A percentile compares a stretch with the other conserved stretches of the same genome.
Evolutionary conservation across 352 stramenopile genomes (phyloP).

Genomic region (Saprolegnia parasitica): DNA sequence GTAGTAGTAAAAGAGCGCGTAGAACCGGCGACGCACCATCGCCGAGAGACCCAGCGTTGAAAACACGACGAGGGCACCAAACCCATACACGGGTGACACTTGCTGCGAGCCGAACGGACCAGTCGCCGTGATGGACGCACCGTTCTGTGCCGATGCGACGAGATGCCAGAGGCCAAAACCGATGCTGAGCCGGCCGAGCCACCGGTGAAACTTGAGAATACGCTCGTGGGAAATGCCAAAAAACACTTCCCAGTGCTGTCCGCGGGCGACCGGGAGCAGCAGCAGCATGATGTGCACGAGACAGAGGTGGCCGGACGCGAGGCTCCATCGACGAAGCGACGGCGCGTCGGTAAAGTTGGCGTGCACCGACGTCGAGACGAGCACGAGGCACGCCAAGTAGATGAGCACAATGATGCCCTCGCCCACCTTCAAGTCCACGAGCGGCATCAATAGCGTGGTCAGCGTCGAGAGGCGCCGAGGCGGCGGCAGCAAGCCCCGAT

Average conservation of each 20-base stretch:
- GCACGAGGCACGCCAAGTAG: slow-evolving; percentile 50
- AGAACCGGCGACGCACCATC: slow-evolving; percentile 60
- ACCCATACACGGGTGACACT: slow-evolving; percentile 53
- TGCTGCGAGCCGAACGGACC: slow-evolving; percentile 38
- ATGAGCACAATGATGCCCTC: slow-evolving; percentile 63
- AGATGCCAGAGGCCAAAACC: slow-evolving; percentile 57
- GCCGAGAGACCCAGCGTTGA: slow-evolving; percentile 46
- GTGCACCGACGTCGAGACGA: slow-evolving; percentile 33
- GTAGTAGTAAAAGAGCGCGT: slow-evolving; percentile 70
- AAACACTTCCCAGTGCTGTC: slow-evolving; percentile 56
- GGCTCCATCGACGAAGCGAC: slow-evolving; percentile 30
- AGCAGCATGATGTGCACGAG: slow-evolving; percentile 79
- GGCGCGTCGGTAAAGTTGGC: slow-evolving; percentile 36
- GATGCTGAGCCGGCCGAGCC: slow-evolving; percentile 57
- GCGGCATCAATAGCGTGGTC: slow-evolving; percentile 46
- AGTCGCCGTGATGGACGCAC: slow-evolving; percentile 35
- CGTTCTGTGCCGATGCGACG: slow-evolving; percentile 40
- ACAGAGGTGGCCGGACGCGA: slow-evolving; percentile 48
- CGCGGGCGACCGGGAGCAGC: slow-evolving; percentile 54
- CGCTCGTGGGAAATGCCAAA: slow-evolving; percentile 76
- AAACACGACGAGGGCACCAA: slow-evolving; percentile 57
- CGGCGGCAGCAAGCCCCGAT: not conserved
- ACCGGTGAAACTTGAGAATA: slow-evolving; percentile 82
- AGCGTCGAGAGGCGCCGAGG: slow-evolving; percentile 15
- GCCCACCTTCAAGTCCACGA: slow-evolving; percentile 57